Evolutionary conservation across 495 filamentous ascomycete species (phyloP), one percentile per base, ranked within the genome.

Genomic region (Podospora bellae-mahoneyi): DNA sequence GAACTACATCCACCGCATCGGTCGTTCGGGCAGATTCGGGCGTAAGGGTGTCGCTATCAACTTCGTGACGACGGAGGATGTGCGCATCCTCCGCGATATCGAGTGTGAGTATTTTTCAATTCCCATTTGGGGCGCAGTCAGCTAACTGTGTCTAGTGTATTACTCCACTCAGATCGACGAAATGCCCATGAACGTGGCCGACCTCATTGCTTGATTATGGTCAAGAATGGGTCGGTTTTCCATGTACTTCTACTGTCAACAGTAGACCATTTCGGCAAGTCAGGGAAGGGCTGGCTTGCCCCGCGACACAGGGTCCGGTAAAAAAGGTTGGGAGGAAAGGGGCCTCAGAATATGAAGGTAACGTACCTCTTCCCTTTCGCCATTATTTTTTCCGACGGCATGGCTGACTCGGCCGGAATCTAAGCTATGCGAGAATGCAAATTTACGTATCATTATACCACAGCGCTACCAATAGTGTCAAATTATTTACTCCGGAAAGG

Each of bases 41-140:
- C 92, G 95, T 78, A 99, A 99, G 88, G 95, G 95, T 90, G 95
- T 99, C 80, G 96, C 95, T 73, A 99, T 99, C 87, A 99, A 99
- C 90, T 99, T 99, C 82, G 95, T 99, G 78, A 99, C 96, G 66
- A 92, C 92, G 74, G 95, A 99, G 69, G 95, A 99, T 84, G 95
- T 99, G 72, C 94, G 96, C 78, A 99, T 99, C 89, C 92, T 99
- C 87, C 89, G 95, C 74, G 96, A 99, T 80, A 99, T 99, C 71
- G 95, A 93, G 78, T 83, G 87, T 80, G 80, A 72, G 76, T 80
- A 73, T 30, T 69, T 59, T 63, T 61, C 30, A 13, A 20, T 19
- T 0, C 9, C 26, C 26, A 9, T 2, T 4, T 23, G 60, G 9
- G 2, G 20, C 0, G 39, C 18, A 39, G 20, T 4, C n/a, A 4